phyloP scores from a whole-genome alignment of 2,329 filamentous ascomycete genomes.

The Phaeosphaeriaceae sp. region DNA sequence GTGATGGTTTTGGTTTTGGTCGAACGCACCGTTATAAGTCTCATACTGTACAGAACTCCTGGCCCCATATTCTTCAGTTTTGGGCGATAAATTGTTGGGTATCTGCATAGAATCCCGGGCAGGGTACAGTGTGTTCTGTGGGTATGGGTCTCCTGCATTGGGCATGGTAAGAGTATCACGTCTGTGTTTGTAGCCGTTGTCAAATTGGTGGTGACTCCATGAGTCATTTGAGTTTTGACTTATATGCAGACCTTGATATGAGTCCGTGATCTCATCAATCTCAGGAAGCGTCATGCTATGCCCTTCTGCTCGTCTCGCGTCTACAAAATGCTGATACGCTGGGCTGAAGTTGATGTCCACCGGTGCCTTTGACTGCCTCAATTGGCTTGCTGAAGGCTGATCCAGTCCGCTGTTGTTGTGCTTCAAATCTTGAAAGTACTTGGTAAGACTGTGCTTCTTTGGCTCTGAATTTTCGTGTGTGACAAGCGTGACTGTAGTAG shows the following conservation, averaged over 20 bases:
- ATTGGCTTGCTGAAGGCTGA: constrained; percentile 4
- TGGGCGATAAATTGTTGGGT: constrained; percentile 18
- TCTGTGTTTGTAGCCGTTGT: constrained; percentile 6
- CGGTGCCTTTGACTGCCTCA: constrained; percentile 5
- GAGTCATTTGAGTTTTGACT: constrained; percentile 1
- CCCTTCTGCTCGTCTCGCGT: constrained; percentile 24
- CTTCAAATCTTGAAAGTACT: constrained; percentile 28
- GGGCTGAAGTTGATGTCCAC: constrained; percentile 24
- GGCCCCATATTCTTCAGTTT: constrained; percentile 14
- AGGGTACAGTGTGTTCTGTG: constrained; percentile 11
- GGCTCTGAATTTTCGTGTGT: constrained; percentile 15
- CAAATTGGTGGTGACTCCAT: constrained; percentile 5
- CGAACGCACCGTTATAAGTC: constrained; percentile 23
- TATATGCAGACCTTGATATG: constrained; percentile 33
- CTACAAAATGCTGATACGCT: constrained; percentile 30
- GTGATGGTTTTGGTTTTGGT: constrained; percentile 13
- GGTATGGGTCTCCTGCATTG: constrained; percentile 14
- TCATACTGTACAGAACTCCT: constrained; percentile 15
- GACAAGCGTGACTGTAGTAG: constrained; percentile 26
- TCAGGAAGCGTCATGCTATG: constrained; percentile 36
- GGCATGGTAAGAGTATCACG: constrained; percentile 31
- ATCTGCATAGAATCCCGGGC: constrained; percentile 19
- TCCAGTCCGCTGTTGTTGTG: constrained; percentile 17
- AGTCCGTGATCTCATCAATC: constrained; percentile 42
- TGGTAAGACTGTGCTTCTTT: constrained; percentile 26